Evolutionary conservation across 2,329 filamentous ascomycete species (phyloP).

Genomic region (Diplodia sapinea): DNA sequence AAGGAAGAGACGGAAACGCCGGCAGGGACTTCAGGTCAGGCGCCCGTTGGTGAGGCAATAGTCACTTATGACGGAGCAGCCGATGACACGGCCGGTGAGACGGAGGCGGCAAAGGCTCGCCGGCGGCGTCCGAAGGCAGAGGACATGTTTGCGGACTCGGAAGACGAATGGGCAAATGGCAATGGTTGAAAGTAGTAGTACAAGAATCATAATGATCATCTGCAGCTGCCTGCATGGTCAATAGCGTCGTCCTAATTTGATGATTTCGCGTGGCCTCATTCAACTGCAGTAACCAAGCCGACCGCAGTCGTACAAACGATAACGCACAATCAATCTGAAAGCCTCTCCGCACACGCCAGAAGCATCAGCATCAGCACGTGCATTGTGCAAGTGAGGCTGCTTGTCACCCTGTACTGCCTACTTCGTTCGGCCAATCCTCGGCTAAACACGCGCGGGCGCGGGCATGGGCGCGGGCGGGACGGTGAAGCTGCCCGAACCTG

Average conservation of each 20-base stretch:
- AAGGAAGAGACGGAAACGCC: constrained; percentile 25
- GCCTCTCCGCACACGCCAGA: too few relatives aligned
- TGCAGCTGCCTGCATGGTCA: neutral
- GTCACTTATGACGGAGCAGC: constrained; percentile 32
- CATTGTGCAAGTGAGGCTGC: neutral
- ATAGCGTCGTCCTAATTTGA: neutral
- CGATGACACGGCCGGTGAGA: constrained; percentile 38
- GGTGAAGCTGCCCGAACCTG: constrained; percentile 29
- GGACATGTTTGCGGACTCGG: constrained; percentile 47
- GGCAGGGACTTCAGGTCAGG: neutral
- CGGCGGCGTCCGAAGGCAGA: constrained; percentile 45
- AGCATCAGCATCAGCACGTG: neutral
- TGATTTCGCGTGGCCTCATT: neutral
- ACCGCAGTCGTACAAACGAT: neutral
- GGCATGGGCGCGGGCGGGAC: constrained; percentile 14
- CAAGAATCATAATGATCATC: neutral
- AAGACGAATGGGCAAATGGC: constrained; percentile 18
- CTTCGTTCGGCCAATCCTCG: neutral
- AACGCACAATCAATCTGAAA: too few relatives aligned
- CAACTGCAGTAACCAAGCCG: neutral
- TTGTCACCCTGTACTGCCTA: too few relatives aligned
- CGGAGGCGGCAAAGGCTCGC: constrained; percentile 45
- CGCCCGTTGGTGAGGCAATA: neutral
- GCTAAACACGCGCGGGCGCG: neutral
- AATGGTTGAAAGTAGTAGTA: neutral